Evolutionary conservation across 441 rosid genomes (phyloP).

Genomic region (Eutrema salsugineum): DNA sequence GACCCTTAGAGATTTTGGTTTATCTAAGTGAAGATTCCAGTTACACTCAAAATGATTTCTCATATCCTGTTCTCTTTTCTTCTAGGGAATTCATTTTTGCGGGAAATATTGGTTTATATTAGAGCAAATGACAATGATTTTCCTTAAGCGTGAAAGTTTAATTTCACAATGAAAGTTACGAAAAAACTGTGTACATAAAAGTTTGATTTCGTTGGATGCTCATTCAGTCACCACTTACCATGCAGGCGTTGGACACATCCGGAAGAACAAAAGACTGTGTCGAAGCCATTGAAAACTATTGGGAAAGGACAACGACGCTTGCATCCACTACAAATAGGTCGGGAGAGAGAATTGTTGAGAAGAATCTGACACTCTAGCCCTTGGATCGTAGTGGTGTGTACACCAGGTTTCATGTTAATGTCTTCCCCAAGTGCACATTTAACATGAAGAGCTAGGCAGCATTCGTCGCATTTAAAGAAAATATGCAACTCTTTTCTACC

Average conservation of each 20-base stretch:
- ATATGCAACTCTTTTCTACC: no score
- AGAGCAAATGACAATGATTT: no score
- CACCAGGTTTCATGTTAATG: not conserved
- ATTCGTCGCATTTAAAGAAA: not conserved
- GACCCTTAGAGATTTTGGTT: not conserved
- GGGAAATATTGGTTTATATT: not conserved
- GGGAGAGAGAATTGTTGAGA: not conserved
- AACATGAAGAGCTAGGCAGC: not conserved
- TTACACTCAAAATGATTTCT: not conserved
- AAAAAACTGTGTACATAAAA: no score
- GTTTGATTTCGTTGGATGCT: no score
- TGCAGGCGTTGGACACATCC: not conserved
- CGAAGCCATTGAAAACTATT: not conserved
- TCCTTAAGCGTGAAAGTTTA: no score
- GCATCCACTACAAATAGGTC: not conserved
- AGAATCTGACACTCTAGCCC: not conserved
- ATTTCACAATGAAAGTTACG: no score
- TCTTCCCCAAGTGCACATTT: not conserved
- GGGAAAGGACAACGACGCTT: not conserved
- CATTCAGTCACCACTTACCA: no score
- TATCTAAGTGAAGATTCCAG: not conserved
- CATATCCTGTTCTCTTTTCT: not conserved
- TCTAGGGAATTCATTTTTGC: not conserved
- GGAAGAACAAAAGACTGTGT: not conserved
- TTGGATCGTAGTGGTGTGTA: constrained; percentile 82